Evolutionary conservation across 352 stramenopile genomes (phyloP).

Genomic region (Pythium dissimile): DNA sequence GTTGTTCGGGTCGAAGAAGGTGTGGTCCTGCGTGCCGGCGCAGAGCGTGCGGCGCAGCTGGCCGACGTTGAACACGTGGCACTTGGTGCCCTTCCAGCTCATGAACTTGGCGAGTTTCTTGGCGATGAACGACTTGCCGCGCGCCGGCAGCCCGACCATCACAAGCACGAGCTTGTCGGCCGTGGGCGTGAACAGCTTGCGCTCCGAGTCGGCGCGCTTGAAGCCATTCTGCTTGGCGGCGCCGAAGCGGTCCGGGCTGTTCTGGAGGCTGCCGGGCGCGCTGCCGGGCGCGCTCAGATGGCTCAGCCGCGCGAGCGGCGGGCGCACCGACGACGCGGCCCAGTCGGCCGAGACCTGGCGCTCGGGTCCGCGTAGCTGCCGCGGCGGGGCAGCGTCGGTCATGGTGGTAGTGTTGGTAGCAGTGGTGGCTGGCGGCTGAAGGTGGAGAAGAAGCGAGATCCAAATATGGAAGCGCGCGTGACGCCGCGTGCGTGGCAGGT

Average conservation of each 20-base stretch:
- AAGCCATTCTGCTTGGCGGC: conserved; percentile 15
- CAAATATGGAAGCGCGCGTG: conserved; percentile 7
- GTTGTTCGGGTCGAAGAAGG: conserved; percentile 93
- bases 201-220: conserved; percentile 45
- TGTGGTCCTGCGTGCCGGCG: conserved; percentile 70
- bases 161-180: conserved; percentile 95
- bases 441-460: not conserved
- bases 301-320: conserved; percentile 9
- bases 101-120: conserved; percentile 88
- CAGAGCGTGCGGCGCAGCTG: conserved; percentile 89
- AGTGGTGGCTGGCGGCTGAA: not conserved
- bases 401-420: not conserved
- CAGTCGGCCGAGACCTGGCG: conserved; percentile 18
- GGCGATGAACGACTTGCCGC: conserved; percentile 95
- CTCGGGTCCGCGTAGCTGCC: conserved; percentile 9
- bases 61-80: conserved; percentile 93
- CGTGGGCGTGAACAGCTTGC: conserved; percentile 72
- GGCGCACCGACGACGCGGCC: not conserved
- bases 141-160: conserved; percentile 93
- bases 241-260: conserved; percentile 10
- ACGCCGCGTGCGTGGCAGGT: not conserved
- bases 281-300: conserved; percentile 1
- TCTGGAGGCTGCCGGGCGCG: conserved; percentile 23
- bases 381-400: conserved; percentile 2
- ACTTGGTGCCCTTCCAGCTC: conserved; percentile 76